Evolutionary conservation across 2,329 filamentous ascomycete species (phyloP).

Genomic region (Stemphylium beticola): DNA sequence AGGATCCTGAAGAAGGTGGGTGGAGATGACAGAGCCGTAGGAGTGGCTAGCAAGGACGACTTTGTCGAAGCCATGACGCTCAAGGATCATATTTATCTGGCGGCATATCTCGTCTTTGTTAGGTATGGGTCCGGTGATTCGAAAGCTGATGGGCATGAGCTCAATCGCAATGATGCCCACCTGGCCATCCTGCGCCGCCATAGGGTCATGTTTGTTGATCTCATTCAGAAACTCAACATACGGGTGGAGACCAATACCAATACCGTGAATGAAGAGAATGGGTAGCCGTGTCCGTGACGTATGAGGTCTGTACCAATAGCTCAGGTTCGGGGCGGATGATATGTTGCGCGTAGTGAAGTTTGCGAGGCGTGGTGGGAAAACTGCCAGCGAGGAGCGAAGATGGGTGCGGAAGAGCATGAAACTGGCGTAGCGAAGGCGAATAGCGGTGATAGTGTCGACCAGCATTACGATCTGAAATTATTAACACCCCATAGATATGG

Average conservation of each 20-base stretch:
- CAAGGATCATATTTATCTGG: constrained; percentile 64
- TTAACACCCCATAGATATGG: not conserved
- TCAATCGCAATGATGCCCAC: constrained; percentile 71
- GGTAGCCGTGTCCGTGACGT: constrained; percentile 64
- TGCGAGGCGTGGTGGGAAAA: constrained; percentile 66
- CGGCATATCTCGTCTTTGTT: constrained; percentile 60
- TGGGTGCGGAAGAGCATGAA: constrained; percentile 61
- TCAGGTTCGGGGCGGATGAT: constrained; percentile 59
- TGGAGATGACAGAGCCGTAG: constrained; percentile 69
- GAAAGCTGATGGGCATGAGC: constrained; percentile 69
- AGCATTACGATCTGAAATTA: constrained; percentile 54
- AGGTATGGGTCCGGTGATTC: constrained; percentile 63
- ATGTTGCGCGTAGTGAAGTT: constrained; percentile 53
- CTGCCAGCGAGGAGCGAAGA: constrained; percentile 52
- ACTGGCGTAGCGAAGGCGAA: constrained; percentile 55
- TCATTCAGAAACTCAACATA: constrained; percentile 65
- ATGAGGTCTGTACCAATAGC: constrained; percentile 72
- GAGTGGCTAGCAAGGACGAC: constrained; percentile 67
- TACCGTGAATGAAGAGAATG: constrained; percentile 73
- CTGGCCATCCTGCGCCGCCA: constrained; percentile 48
- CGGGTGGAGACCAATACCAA: constrained; percentile 70
- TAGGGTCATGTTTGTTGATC: constrained; percentile 50
- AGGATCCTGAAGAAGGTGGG: constrained; percentile 64
- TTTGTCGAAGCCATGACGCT: constrained; percentile 62
- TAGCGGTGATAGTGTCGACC: constrained; percentile 55